Evolutionary conservation across 495 filamentous ascomycete species (phyloP).

Genomic region (Cladorrhinum samala): DNA sequence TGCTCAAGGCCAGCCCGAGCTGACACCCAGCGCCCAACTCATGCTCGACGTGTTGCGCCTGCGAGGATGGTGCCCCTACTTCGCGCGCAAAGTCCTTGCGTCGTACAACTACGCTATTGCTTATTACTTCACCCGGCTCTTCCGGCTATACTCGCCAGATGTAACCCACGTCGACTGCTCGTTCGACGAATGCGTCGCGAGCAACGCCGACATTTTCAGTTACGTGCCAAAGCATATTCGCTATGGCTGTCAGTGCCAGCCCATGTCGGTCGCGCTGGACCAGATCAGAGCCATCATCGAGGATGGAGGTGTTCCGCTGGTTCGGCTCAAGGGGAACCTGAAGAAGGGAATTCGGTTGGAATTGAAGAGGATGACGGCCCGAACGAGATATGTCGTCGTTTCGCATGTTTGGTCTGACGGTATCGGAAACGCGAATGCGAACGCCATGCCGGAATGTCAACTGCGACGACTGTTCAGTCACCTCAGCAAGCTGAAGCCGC

Average conservation of each 20-base stretch:
- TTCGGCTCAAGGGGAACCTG: slow-evolving; percentile 4
- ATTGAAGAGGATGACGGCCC: slow-evolving; percentile 10
- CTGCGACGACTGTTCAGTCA: slow-evolving; percentile 14
- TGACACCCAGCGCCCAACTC: slow-evolving; percentile 15
- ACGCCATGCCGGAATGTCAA: slow-evolving; percentile 20
- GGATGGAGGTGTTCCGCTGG: slow-evolving; percentile 16
- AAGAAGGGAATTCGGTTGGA: slow-evolving; percentile 10
- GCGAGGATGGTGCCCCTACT: slow-evolving; percentile 21
- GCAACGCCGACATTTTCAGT: slow-evolving; percentile 15
- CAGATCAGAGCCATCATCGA: slow-evolving; percentile 17
- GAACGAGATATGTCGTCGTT: slow-evolving; percentile 15
- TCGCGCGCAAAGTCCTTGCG: slow-evolving; percentile 12
- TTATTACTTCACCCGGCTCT: slow-evolving; percentile 21
- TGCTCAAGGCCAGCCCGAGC: slow-evolving; percentile 1
- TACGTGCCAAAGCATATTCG: slow-evolving; percentile 18
- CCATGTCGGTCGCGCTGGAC: slow-evolving; percentile 11
- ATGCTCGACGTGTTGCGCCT: slow-evolving; percentile 17
- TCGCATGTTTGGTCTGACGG: slow-evolving; percentile 21
- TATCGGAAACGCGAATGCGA: slow-evolving; percentile 11
- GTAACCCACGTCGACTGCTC: slow-evolving; percentile 13
- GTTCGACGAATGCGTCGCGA: slow-evolving; percentile 17
- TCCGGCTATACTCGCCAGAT: slow-evolving; percentile 5
- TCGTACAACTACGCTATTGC: slow-evolving; percentile 16
- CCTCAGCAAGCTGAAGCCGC: slow-evolving; percentile 9
- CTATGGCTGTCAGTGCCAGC: slow-evolving; percentile 15